Evolutionary conservation across 2,329 filamentous ascomycete genomes (phyloP).

Genomic region (Scytalidium sp.): DNA sequence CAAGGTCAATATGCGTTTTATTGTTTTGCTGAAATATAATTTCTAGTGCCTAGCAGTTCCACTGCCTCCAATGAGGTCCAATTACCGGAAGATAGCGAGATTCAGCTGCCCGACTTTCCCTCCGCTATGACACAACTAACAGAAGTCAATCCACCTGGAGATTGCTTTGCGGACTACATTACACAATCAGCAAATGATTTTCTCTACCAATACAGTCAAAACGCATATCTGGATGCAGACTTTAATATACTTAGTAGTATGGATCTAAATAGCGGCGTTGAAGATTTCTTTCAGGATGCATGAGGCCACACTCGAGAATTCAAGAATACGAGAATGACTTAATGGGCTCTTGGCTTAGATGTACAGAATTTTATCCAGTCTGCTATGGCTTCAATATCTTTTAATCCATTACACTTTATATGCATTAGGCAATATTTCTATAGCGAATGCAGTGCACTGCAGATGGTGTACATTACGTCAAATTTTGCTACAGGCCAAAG

Average conservation of each 20-base stretch:
- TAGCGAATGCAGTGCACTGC: too few relatives aligned
- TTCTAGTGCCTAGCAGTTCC: neutral
- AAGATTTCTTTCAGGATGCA: too few relatives aligned
- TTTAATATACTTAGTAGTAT: neutral
- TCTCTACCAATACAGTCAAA: neutral
- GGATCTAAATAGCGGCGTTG: too few relatives aligned
- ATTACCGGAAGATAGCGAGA: too few relatives aligned
- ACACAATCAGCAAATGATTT: slow-evolving; percentile 1
- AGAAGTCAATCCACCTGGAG: neutral
- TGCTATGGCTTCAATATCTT: too few relatives aligned
- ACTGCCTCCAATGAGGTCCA: neutral
- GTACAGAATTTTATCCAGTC: too few relatives aligned
- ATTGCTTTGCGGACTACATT: neutral
- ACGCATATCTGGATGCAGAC: neutral
- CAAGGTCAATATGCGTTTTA: neutral
- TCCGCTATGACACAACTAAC: neutral
- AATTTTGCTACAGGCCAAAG: too few relatives aligned
- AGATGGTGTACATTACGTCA: neutral
- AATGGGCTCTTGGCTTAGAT: too few relatives aligned
- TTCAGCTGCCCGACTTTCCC: neutral
- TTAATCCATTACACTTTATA: too few relatives aligned
- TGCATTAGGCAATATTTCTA: too few relatives aligned
- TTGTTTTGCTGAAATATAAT: neutral
- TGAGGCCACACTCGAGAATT: too few relatives aligned
- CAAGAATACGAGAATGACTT: too few relatives aligned